These are phyloP conservation scores for Globisporangium megalacanthum DNA, from an alignment of 352 stramenopile species.

Conservation along the genomic window DNA sequence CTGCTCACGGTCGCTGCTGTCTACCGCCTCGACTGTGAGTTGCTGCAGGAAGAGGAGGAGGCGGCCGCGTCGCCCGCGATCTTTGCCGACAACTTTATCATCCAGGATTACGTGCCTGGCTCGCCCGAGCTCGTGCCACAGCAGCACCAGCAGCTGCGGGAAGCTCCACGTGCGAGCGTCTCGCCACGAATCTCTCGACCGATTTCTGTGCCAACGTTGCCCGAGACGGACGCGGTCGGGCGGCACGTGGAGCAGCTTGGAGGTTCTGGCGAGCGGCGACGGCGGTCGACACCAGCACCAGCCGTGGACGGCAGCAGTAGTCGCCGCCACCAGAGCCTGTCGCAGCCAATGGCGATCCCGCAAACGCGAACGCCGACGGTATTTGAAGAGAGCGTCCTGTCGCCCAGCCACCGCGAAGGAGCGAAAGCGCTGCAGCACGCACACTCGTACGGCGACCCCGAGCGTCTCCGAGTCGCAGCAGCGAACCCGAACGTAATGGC, in stretches of 20 bases:
- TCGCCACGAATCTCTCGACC: constrained; percentile 6
- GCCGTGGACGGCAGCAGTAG: constrained; percentile 15
- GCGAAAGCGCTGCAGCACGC: constrained; percentile 45
- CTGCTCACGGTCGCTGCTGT: constrained; percentile 55
- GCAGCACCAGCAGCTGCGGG: too few species aligned
- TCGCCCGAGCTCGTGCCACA: constrained; percentile 37
- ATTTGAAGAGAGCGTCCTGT: constrained; percentile 19
- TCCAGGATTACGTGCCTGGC: constrained; percentile 78
- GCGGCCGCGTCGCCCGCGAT: constrained; percentile 27
- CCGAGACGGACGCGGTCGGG: constrained; percentile 3
- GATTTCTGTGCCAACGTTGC: constrained; percentile 6
- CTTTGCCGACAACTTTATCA: constrained; percentile 82
- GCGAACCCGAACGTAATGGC: constrained; percentile 62
- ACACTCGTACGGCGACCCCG: constrained; percentile 66
- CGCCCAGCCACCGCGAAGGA: constrained; percentile 15
- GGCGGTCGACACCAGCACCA: constrained; percentile 14
- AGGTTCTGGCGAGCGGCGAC: constrained; percentile 9
- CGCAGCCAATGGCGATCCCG: constrained; percentile 79
- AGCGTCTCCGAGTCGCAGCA: constrained; percentile 31
- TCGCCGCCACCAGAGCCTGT: constrained; percentile 37
- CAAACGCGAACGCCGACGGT: constrained; percentile 33
- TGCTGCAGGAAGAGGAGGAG: constrained; percentile 29
- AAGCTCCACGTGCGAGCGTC: not conserved
- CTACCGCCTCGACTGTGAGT: constrained; percentile 61
- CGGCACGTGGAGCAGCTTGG: too few species aligned